Percentiles rank a stretch among this genome's conserved stretches.
Evolutionary conservation across 306 rosid genomes (phyloP).

Genomic region (Geum urbanum): DNA sequence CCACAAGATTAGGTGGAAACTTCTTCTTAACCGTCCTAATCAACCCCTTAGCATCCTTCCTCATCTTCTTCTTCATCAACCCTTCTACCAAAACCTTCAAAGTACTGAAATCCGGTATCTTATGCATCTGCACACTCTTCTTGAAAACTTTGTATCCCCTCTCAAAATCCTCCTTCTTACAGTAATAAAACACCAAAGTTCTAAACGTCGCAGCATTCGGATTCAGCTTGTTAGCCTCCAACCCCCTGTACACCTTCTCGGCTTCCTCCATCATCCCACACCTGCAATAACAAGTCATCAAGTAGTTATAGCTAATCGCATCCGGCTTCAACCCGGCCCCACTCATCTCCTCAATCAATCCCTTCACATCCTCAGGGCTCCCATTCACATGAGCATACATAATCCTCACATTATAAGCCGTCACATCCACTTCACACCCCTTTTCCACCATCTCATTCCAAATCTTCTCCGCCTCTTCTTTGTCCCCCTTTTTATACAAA

Average conservation of each 20-base stretch:
- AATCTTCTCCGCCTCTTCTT: constrained; percentile 49
- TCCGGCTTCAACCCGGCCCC: constrained; percentile 53
- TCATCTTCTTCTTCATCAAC: constrained; percentile 42
- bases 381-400: constrained; percentile 38
- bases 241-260: constrained; percentile 41
- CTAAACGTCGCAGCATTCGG: constrained; percentile 60
- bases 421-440: constrained; percentile 44
- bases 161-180: constrained; percentile 43
- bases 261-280: constrained; percentile 57
- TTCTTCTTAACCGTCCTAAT: constrained; percentile 50
- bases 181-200: constrained; percentile 40
- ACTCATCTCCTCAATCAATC: constrained; percentile 51
- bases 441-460: constrained; percentile 54
- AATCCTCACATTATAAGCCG: constrained; percentile 51
- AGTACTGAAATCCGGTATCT: constrained; percentile 55
- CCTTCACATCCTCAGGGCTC: constrained; percentile 43
- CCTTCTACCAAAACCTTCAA: constrained; percentile 53
- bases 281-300: constrained; percentile 51
- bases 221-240: constrained; percentile 39
- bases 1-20: constrained; percentile 52
- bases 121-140: constrained; percentile 53
- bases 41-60: constrained; percentile 51
- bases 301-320: constrained; percentile 47
- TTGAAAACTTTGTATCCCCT: constrained; percentile 48
- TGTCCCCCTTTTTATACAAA: constrained; percentile 45